Evolutionary conservation across 2,329 filamentous ascomycete species (phyloP), one percentile per base, ranked within the genome.

Genomic region (Diaporthe citri): DNA sequence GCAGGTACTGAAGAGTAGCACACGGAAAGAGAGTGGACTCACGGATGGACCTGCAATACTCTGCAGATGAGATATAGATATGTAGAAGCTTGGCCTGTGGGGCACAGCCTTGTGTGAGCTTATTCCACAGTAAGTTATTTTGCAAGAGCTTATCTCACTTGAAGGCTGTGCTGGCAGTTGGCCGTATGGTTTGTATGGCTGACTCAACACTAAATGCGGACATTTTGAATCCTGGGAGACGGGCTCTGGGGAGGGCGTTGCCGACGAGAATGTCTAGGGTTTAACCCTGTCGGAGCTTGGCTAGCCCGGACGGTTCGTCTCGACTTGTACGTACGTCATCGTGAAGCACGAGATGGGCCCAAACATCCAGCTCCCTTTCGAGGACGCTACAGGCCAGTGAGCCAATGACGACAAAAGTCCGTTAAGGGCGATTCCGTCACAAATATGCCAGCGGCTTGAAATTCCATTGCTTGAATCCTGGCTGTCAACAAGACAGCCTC

Each of bases 261-360:
- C 22, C 5, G 15, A 43, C 8, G 4, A 10, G n/a, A 56, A 56
- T 22, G 4, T 48, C 12, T 7, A 55, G 64, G 64, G 64, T 69
- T 31, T 2, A 55, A 69, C 64, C 64, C 64, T 41, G 9, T 0
- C 10, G 8, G 15, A n/a, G 17, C 39, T 13, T 7, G 20, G 7
- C 46, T 20, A 31, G 20, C 20, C 46, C 20, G 12, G 20, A 41
- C 34, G 46, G n/a, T 25, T 41, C 34, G 15, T 12, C 48, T 52
- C 34, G 64, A 41, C 48, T 55, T 69, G 52, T 55, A 69, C 64
- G 52, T 55, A 69, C 64, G 64, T 69, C 64, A 69, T 69, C 5
- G 64, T 69, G 64, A 69, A 67, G 64, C 46, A 67, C 46, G 34
- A 55, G 22, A 28, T 41, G 41, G 34, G 59, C 39, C 34, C 31